These are phyloP conservation scores for Ceratocystis lukuohia DNA, from an alignment of 2,329 filamentous ascomycete genomes.

Conservation along the genomic window DNA sequence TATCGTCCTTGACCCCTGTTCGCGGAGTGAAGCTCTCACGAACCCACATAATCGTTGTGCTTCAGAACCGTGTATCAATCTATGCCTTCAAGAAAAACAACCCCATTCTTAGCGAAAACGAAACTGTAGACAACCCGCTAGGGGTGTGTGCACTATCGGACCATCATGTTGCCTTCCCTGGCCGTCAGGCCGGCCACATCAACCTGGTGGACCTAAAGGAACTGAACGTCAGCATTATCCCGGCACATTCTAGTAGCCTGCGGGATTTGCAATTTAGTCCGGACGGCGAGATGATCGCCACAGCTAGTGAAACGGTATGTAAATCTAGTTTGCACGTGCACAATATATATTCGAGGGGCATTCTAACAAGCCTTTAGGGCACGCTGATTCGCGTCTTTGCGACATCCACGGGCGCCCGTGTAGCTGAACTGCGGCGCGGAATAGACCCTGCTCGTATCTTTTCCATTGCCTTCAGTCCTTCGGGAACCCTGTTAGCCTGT, in stretches of 20 bases:
- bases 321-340: not conserved
- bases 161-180: slow-evolving; percentile 67
- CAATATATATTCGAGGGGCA: not conserved
- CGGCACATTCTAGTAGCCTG: slow-evolving; percentile 69
- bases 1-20: slow-evolving; percentile 69
- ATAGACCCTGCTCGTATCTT: slow-evolving; percentile 80
- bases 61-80: slow-evolving; percentile 69
- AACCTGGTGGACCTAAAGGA: slow-evolving; percentile 69
- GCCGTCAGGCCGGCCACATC: slow-evolving; percentile 75
- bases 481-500: slow-evolving; percentile 66
- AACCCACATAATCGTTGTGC: slow-evolving; percentile 63
- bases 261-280: slow-evolving; percentile 66
- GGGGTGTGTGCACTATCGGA: slow-evolving; percentile 68
- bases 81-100: slow-evolving; percentile 67
- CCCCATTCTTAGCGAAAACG: slow-evolving; percentile 58
- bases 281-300: slow-evolving; percentile 71
- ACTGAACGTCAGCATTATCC: slow-evolving; percentile 81
- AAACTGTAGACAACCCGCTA: slow-evolving; percentile 72
- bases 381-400: slow-evolving; percentile 80
- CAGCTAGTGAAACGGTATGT: slow-evolving; percentile 60
- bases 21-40: slow-evolving; percentile 66
- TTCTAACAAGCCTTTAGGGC: slow-evolving; percentile 32
- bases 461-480: slow-evolving; percentile 76
- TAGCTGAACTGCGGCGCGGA: slow-evolving; percentile 76
- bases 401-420: slow-evolving; percentile 62